Percentiles rank a stretch among this genome's conserved stretches.
Evolutionary conservation across 2,329 filamentous ascomycete genomes (phyloP).

Genomic region (Botryotinia convoluta): DNA sequence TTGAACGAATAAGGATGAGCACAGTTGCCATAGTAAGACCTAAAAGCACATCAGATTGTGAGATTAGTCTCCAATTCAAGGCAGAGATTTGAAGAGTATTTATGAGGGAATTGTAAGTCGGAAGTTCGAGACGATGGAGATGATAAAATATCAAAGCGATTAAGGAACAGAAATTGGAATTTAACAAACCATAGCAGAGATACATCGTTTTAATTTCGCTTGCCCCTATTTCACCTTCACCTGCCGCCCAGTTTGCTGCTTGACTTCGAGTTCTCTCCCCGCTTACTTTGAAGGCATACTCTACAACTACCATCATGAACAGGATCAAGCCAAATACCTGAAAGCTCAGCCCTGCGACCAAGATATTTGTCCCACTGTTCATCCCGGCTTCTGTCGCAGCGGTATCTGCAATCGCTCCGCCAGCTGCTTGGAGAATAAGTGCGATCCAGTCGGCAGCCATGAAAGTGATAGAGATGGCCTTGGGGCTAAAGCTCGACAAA

Average conservation of each 20-base stretch:
- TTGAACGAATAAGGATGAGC: conserved; percentile 52
- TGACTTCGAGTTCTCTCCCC: background rate
- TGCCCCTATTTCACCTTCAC: background rate
- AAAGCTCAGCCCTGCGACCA: conserved; percentile 42
- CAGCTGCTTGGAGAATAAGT: conserved; percentile 56
- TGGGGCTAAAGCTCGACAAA: conserved; percentile 46
- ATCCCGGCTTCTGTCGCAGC: conserved; percentile 26
- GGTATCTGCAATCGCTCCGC: conserved; percentile 48
- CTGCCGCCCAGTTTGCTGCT: conserved; percentile 11
- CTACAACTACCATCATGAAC: conserved; percentile 24
- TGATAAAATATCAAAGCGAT: background rate
- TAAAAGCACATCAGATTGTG: background rate
- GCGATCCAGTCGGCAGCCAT: conserved; percentile 54
- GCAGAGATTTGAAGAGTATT: background rate
- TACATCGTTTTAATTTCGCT: background rate
- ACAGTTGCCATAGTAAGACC: conserved; percentile 47
- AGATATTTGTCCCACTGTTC: conserved; percentile 34
- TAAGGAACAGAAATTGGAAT: background rate
- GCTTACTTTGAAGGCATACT: conserved; percentile 26
- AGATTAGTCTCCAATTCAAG: background rate
- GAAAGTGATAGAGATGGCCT: conserved; percentile 48
- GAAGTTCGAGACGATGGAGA: background rate
- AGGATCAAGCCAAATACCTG: conserved; percentile 40
- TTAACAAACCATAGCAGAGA: conserved; percentile 2
- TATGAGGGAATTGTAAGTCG: background rate